Base-by-base conservation (phyloP, 495 filamentous ascomycete species). In the Penicillium pancosmium region DNA sequence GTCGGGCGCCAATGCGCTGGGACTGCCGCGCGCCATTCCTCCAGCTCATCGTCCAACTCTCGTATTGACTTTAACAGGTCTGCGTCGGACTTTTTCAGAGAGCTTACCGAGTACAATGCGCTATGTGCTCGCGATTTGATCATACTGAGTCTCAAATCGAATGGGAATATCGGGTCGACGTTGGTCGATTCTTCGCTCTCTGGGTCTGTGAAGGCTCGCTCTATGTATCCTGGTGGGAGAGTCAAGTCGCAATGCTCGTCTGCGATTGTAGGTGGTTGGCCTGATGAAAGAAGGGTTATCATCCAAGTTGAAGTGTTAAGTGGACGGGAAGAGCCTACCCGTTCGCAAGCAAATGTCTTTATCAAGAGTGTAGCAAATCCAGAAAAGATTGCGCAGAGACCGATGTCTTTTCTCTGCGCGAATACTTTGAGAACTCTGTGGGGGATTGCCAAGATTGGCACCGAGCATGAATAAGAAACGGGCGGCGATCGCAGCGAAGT, bases 191-290 rank as follows among this genome's bases (percentile, higher is more conserved):
- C 64, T 18, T 63, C 55, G 38, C 55, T 58, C 44, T 72, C 67
- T n/a, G 68, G 56, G 52, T 72, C 71, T 6, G 62, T 43, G 64
- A 68, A 66, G 38, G 73, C 60, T 8, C 62, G 57, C 1, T 79
- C 72, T 1, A 71, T 54, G 59, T 84, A 84, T 3, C 71, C 73
- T 6, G 69, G 68, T 0, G 81, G 81, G 7, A 82, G 67, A 0
- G 79, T 79, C 16, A 84, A 66, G 61, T 83, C 81, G 61, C 82
- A 84, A 55, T 82, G 78, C 21, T 83, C 79, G 51, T 84, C 80
- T 12, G 69, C 66, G 38, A 83, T 78, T 3, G 69, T 64, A n/a
- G 80, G 79, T 8, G 81, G 81, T 59, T 81, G 80, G 6, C 81
- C 41, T 44, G 41, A 10, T 44, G 27, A 31, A 31, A 31, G 27